Evolutionary conservation across 495 filamentous ascomycete genomes (phyloP).

Genomic region (Jackrogersella minutella): DNA sequence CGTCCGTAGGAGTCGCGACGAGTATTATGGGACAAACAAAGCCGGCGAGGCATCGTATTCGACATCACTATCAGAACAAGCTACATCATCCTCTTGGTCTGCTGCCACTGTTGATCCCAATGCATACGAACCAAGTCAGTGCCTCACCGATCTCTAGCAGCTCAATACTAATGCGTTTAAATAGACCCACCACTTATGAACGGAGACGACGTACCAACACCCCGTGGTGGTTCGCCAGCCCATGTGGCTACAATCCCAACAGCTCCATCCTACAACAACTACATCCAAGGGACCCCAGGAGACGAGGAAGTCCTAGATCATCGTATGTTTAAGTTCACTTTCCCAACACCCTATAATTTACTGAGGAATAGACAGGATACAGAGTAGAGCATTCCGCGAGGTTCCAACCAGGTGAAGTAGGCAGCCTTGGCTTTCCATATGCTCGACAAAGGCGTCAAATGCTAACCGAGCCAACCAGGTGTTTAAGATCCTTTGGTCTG

Average conservation of each 20-base stretch:
- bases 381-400: conserved; percentile 50
- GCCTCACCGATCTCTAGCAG: background rate
- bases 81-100: conserved; percentile 28
- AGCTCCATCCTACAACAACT: conserved; percentile 22
- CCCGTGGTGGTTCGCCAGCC: conserved; percentile 32
- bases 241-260: conserved; percentile 2
- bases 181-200: conserved; percentile 18
- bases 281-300: conserved; percentile 42
- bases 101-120: conserved; percentile 26
- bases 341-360: conserved; percentile 3
- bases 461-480: conserved; percentile 45
- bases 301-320: conserved; percentile 37
- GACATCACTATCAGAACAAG: conserved; percentile 16
- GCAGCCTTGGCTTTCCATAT: background rate
- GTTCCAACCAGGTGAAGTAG: conserved; percentile 54
- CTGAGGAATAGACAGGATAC: conserved; percentile 45
- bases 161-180: conserved; percentile 12
- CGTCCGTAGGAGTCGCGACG: conserved; percentile 29
- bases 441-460: background rate
- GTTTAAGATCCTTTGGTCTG: conserved; percentile 58
- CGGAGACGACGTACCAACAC: conserved; percentile 32
- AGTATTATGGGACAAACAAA: conserved; percentile 23
- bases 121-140: conserved; percentile 35
- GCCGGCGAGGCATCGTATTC: conserved; percentile 35
- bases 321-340: conserved; percentile 24